These are phyloP conservation scores for Kodamaea suecica DNA, from an alignment of 1,139 yeast genomes.

Conservation along the genomic window DNA sequence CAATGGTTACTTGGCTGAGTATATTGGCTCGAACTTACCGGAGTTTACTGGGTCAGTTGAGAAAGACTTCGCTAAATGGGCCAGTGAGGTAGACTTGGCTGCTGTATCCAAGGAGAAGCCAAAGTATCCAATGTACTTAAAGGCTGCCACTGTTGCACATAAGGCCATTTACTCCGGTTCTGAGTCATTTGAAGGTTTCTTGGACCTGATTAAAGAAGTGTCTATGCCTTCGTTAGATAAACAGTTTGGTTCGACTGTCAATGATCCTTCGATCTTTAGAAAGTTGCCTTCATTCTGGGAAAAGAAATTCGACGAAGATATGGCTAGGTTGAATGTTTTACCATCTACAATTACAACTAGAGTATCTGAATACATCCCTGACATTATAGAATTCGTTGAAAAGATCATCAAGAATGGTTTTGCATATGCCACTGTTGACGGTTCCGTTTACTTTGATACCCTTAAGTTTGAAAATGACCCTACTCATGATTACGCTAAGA, in stretches of 20 bases:
- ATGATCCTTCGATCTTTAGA: constrained; percentile 80
- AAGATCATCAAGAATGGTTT: constrained; percentile 73
- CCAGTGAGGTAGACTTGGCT: constrained; percentile 42
- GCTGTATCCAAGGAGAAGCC: constrained; percentile 59
- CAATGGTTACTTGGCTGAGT: constrained; percentile 43
- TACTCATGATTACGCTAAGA: constrained; percentile 83
- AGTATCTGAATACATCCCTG: constrained; percentile 96
- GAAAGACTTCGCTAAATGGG: constrained; percentile 54
- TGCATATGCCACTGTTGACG: constrained; percentile 79
- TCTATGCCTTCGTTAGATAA: constrained; percentile 71
- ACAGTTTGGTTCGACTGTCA: constrained; percentile 69
- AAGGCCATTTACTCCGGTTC: constrained; percentile 29
- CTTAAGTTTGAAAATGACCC: constrained; percentile 68
- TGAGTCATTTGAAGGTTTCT: constrained; percentile 26
- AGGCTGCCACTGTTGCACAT: constrained; percentile 59
- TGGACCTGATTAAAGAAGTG: constrained; percentile 60
- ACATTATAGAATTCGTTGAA: constrained; percentile 76
- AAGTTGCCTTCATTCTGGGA: constrained; percentile 91
- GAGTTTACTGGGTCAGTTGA: constrained; percentile 31
- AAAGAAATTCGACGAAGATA: constrained; percentile 74
- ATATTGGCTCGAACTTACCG: constrained; percentile 57
- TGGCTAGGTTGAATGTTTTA: constrained; percentile 78
- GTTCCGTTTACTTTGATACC: constrained; percentile 95
- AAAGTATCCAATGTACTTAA: constrained; percentile 80
- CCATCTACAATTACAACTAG: constrained; percentile 87